phyloP scores from a whole-genome alignment of 179 eudicot genomes.

The Carnegiea gigantea region DNA sequence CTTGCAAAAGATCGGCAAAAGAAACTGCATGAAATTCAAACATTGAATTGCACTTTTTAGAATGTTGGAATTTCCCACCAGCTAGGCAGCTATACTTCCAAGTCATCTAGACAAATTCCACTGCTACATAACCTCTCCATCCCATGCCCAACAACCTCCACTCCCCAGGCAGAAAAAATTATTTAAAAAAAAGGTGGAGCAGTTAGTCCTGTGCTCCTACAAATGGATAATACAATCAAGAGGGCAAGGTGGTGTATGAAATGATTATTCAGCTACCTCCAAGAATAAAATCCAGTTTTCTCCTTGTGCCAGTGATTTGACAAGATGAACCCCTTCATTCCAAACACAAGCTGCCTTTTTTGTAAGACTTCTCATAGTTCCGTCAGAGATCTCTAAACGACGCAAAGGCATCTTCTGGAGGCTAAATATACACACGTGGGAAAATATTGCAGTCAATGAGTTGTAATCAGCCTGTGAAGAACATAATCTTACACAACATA shows the following conservation, averaged over 20 bases:
- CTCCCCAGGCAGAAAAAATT: too few relatives aligned
- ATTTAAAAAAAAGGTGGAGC: background rate
- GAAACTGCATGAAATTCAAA: background rate
- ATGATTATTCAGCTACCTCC: constrained; percentile 45
- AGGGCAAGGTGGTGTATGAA: background rate
- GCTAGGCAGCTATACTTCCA: background rate
- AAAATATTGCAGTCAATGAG: constrained; percentile 30
- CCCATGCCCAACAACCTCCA: background rate
- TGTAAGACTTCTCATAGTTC: constrained; percentile 38
- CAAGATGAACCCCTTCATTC: constrained; percentile 48
- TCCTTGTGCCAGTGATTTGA: constrained; percentile 60
- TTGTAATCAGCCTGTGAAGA: constrained; percentile 14
- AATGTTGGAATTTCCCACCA: background rate
- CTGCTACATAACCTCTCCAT: background rate
- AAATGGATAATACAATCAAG: background rate
- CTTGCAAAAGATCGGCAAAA: background rate
- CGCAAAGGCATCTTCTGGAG: constrained; percentile 52
- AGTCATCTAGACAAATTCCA: background rate
- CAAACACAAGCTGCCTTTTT: constrained; percentile 41
- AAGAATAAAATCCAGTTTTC: constrained; percentile 74
- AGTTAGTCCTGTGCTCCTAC: background rate
- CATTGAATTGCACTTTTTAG: background rate
- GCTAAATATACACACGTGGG: constrained; percentile 40
- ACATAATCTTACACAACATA: background rate
- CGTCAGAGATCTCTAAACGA: constrained; percentile 62